Evolutionary conservation across 2,329 filamentous ascomycete genomes (phyloP).

Genomic region (Alternaria ethzedia): DNA sequence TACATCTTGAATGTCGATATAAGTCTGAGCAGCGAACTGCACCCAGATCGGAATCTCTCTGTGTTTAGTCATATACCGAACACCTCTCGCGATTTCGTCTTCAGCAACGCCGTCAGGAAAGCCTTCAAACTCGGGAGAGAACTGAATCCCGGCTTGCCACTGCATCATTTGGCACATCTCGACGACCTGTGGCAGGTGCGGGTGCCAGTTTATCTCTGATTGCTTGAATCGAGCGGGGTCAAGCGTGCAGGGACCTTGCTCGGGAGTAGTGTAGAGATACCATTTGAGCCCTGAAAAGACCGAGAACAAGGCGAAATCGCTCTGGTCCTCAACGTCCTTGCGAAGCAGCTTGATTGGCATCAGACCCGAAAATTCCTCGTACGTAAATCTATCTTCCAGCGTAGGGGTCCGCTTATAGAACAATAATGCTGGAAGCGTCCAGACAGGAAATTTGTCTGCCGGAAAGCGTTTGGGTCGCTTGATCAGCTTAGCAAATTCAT

Average conservation of each 20-base stretch:
- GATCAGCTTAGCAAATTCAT: rapidly evolving
- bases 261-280: not conserved
- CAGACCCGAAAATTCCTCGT: too few species aligned
- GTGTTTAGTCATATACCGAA: rapidly evolving
- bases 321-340: not conserved
- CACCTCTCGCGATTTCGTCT: not conserved
- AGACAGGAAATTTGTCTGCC: rapidly evolving
- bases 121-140: too few species aligned
- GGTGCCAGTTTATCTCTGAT: not conserved
- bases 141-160: not conserved
- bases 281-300: not conserved
- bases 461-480: not conserved
- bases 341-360: rapidly evolving
- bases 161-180: not conserved
- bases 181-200: not conserved
- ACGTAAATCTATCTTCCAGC: not conserved
- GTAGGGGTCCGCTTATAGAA: not conserved
- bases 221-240: too few species aligned
- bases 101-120: not conserved
- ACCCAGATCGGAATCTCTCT: not conserved
- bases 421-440: not conserved
- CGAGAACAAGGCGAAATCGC: not conserved
- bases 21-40: not conserved
- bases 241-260: too few species aligned
- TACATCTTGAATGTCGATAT: not conserved